Percentiles rank a stretch among this genome's conserved stretches.
phyloP scores from a whole-genome alignment of 2,329 filamentous ascomycete genomes.

The Sclerotinia trifoliorum region DNA sequence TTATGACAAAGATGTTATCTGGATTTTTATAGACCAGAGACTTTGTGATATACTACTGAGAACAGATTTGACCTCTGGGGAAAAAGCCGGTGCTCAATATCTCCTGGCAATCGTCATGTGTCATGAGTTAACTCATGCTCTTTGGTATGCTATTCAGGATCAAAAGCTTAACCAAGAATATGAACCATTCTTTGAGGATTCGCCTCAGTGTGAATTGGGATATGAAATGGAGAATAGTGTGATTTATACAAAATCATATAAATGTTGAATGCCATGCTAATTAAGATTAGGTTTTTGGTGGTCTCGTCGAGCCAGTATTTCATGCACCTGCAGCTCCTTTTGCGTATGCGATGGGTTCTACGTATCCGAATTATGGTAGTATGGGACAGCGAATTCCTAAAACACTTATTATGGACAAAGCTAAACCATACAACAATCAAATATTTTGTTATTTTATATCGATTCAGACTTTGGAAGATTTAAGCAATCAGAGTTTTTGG shows the following conservation, averaged over 20 bases:
- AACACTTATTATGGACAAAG: not conserved
- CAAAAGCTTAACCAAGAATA: not conserved
- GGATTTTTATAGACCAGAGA: not conserved
- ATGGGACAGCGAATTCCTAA: fast-evolving
- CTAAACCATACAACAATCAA: not conserved
- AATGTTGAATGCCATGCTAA: not conserved
- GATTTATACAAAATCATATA: not conserved
- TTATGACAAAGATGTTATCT: not conserved
- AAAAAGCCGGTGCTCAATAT: constrained; percentile 12
- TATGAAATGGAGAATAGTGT: constrained; percentile 17
- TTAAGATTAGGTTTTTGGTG: constrained; percentile 9
- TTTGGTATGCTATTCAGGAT: not conserved
- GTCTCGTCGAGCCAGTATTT: constrained; percentile 7
- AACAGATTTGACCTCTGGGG: constrained; percentile 11
- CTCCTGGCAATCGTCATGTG: not conserved
- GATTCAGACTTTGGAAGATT: constrained; percentile 14
- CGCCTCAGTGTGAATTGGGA: constrained; percentile 11
- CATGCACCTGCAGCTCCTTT: constrained; percentile 1
- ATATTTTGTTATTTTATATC: not conserved
- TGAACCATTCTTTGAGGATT: constrained; percentile 17
- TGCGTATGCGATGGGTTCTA: not conserved
- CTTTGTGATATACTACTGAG: not conserved
- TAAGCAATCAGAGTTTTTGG: constrained; percentile 11
- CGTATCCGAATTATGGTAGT: not conserved
- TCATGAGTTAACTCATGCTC: constrained; percentile 13